Evolutionary conservation across 176 grass and related monocot species (phyloP).

Genomic region (Hyparrhenia diplandra): DNA sequence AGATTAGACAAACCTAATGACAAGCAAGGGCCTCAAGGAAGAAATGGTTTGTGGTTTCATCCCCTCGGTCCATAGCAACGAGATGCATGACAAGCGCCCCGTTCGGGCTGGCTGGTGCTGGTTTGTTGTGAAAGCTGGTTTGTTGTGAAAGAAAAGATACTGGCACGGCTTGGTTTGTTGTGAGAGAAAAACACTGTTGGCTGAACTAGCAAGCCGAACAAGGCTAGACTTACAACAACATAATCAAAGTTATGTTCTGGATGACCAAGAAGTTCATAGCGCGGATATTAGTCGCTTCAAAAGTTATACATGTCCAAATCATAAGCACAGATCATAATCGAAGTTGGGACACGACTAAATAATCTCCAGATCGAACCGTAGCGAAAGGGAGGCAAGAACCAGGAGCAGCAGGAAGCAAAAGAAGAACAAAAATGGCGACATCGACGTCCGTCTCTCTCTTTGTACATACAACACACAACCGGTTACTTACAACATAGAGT

Average conservation of each 20-base stretch:
- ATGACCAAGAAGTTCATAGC: neutral
- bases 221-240: neutral
- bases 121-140: too few species aligned
- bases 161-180: too few species aligned
- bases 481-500: constrained; percentile 18
- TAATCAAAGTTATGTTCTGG: neutral
- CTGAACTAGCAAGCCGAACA: too few species aligned
- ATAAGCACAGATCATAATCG: neutral
- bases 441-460: neutral
- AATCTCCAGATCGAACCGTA: neutral
- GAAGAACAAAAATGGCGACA: neutral
- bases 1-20: too few species aligned
- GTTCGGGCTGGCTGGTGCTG: too few species aligned
- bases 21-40: neutral
- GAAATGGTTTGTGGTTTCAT: neutral
- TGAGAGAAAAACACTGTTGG: too few species aligned
- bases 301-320: too few species aligned
- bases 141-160: too few species aligned
- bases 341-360: neutral
- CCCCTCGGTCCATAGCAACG: neutral
- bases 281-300: neutral
- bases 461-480: constrained; percentile 11
- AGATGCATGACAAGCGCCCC: neutral
- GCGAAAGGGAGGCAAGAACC: neutral
- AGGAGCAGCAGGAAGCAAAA: neutral